Conservation (phyloP, 2,329 filamentous ascomycete genomes). For the Arthrinium phaeospermum region DNA sequence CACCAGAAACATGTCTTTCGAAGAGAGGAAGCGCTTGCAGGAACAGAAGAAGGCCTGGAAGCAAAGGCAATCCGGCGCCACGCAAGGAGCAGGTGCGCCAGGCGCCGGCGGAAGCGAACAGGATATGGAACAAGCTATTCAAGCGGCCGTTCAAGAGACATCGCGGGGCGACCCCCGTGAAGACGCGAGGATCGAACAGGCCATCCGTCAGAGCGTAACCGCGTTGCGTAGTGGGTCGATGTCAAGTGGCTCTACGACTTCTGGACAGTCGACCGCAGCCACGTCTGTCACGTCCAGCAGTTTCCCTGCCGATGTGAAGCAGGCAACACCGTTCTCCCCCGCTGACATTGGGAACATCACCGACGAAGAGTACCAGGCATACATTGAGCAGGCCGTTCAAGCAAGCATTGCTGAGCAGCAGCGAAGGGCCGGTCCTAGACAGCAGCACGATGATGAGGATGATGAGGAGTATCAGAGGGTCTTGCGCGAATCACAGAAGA, state of each 20-base stretch:
- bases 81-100: conserved; percentile 24
- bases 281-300: conserved; percentile 22
- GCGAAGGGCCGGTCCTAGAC: conserved; percentile 29
- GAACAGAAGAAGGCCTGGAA: conserved; percentile 53
- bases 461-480: conserved; percentile 31
- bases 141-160: conserved; percentile 70
- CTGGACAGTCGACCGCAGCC: not conserved
- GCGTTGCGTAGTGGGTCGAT: conserved; percentile 49
- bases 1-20: conserved; percentile 53
- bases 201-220: conserved; percentile 73
- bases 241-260: not conserved
- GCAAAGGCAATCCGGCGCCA: conserved; percentile 36
- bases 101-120: conserved; percentile 48
- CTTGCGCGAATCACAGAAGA: conserved; percentile 33
- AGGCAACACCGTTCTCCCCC: conserved; percentile 28
- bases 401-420: conserved; percentile 50
- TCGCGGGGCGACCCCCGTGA: conserved; percentile 72
- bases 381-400: conserved; percentile 62
- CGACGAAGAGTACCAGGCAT: conserved; percentile 62
- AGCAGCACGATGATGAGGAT: conserved; percentile 29
- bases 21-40: conserved; percentile 58
- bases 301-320: conserved; percentile 33
- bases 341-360: conserved; percentile 52
- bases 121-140: conserved; percentile 76
- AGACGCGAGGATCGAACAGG: conserved; percentile 73